phyloP scores from a whole-genome alignment of 345 rosid genomes.

The Viola odorata region DNA sequence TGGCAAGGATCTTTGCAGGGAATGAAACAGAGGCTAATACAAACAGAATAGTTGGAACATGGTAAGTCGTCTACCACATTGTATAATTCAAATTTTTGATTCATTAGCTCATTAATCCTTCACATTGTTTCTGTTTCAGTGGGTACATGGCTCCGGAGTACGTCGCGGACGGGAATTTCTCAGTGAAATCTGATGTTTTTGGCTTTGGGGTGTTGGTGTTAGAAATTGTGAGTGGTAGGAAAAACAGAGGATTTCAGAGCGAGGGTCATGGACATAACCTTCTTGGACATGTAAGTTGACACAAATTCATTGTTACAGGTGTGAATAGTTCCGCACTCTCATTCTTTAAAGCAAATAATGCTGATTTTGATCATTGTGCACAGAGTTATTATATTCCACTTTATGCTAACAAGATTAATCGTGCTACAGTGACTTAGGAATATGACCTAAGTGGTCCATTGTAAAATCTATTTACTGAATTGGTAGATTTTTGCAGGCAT shows the following conservation, averaged over 20 bases:
- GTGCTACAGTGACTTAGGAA: background rate
- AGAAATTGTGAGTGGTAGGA: background rate
- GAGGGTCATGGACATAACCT: background rate
- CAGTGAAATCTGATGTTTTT: background rate
- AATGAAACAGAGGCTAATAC: background rate
- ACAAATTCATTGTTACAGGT: background rate
- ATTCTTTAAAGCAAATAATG: too few species aligned
- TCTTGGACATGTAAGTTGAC: background rate
- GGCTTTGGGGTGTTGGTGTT: background rate
- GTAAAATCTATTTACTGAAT: background rate
- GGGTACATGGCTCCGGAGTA: slow-evolving; percentile 9
- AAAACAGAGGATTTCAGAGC: background rate
- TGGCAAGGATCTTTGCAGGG: background rate
- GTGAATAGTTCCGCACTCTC: too few species aligned
- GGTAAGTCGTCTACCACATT: too few species aligned
- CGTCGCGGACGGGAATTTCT: background rate
- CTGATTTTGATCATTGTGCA: too few species aligned
- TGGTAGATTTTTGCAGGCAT: slow-evolving; percentile 1
- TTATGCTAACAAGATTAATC: background rate
- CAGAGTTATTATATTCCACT: too few species aligned
- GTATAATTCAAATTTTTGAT: background rate
- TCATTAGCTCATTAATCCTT: background rate
- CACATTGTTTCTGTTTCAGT: background rate
- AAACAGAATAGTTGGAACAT: background rate
- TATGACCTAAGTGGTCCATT: background rate